Percentiles rank a stretch among this genome's conserved stretches.
These are phyloP conservation scores for Groenewaldozyma tartarivorans DNA, from an alignment of 805 yeast genomes.

Conservation along the genomic window DNA sequence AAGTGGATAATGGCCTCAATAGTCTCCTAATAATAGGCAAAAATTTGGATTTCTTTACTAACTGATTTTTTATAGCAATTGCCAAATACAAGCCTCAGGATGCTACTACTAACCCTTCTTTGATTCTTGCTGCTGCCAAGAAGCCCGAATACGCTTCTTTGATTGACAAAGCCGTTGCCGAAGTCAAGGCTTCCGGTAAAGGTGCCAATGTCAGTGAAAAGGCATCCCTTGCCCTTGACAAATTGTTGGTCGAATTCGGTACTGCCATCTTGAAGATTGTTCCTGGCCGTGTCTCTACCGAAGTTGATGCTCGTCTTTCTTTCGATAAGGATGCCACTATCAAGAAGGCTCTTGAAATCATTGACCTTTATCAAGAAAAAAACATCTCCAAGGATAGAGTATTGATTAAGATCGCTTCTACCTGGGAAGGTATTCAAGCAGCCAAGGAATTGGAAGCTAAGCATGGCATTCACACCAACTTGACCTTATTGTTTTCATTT, in stretches of 20 bases:
- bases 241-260: conserved; percentile 93
- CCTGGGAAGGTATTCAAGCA: conserved; percentile 99
- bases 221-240: conserved; percentile 79
- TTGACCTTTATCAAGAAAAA: conserved; percentile 70
- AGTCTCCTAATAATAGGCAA: not conserved
- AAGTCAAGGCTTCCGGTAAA: conserved; percentile 48
- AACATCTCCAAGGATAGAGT: conserved; percentile 87
- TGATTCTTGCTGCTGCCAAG: conserved; percentile 91
- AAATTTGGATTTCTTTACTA: not conserved
- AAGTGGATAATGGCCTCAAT: conserved; percentile 16
- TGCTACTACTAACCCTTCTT: conserved; percentile 97
- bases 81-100: conserved; percentile 98
- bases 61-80: conserved; percentile 37
- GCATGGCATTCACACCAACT: conserved; percentile 86
- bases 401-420: conserved; percentile 92
- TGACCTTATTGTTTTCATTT: conserved; percentile 90
- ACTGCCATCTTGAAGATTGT: conserved; percentile 84
- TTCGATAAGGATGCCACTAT: conserved; percentile 92
- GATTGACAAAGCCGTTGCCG: conserved; percentile 83
- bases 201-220: conserved; percentile 37
- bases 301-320: conserved; percentile 97
- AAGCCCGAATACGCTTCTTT: conserved; percentile 81
- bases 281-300: conserved; percentile 99
- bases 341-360: conserved; percentile 86
- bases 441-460: conserved; percentile 89